A percentile compares a stretch with the other conserved stretches of the same genome.
Conservation (phyloP, 768 basidiomycete species). For the Boletellus sp. region DNA sequence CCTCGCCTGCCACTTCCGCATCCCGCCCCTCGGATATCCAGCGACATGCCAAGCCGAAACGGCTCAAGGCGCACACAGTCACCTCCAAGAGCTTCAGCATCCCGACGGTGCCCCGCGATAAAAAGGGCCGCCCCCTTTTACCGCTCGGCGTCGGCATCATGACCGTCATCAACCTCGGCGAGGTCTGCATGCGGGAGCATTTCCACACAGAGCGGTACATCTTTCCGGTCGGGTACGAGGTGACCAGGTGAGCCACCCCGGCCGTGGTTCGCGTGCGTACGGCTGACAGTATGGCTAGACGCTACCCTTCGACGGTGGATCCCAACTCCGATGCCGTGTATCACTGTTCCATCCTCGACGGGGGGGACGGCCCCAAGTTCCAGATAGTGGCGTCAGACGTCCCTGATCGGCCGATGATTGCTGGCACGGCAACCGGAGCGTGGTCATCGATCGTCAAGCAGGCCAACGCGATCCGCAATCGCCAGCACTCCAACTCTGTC, state of each 20-base stretch:
- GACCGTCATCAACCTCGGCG: conserved; percentile 72
- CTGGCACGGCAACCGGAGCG: conserved; percentile 85
- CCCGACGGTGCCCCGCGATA: conserved; percentile 75
- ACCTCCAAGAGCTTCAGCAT: conserved; percentile 75
- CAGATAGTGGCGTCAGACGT: conserved; percentile 75
- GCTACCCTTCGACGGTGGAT: conserved; percentile 75
- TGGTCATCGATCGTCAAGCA: conserved; percentile 83
- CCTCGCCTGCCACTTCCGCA: conserved; percentile 17
- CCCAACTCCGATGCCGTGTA: conserved; percentile 67
- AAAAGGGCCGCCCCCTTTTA: conserved; percentile 62
- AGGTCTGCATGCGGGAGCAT: conserved; percentile 77
- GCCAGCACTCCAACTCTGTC: conserved; percentile 82
- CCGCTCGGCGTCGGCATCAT: conserved; percentile 85
- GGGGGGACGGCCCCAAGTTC: conserved; percentile 83
- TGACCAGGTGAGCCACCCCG: conserved; percentile 53
- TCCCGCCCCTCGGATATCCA: conserved; percentile 29
- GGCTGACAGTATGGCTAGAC: conserved; percentile 38
- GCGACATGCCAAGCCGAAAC: conserved; percentile 64
- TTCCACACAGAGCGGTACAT: conserved; percentile 88
- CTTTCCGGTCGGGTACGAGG: conserved; percentile 84
- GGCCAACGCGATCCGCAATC: conserved; percentile 75
- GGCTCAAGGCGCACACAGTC: conserved; percentile 77
- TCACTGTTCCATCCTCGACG: conserved; percentile 79
- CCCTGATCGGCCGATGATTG: conserved; percentile 68
- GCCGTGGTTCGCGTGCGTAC: neutral